Percentiles rank a stretch among this genome's conserved stretches.
Evolutionary conservation across 2,329 filamentous ascomycete species (phyloP).

Genomic region (Colletotrichum phormii): DNA sequence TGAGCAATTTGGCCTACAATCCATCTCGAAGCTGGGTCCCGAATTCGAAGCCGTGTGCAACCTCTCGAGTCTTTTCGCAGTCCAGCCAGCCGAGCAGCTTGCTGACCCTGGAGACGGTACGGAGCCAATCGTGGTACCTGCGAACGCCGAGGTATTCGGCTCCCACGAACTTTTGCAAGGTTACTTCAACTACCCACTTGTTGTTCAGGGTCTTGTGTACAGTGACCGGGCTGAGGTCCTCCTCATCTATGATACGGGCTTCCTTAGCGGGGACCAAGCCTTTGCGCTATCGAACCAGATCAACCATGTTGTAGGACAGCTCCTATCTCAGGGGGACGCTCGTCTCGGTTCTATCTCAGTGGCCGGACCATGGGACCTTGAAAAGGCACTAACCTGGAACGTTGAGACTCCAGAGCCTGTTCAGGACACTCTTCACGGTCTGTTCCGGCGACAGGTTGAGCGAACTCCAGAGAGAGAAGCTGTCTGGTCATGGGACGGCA

Average conservation of each 20-base stretch:
- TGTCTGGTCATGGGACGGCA: conserved; percentile 1
- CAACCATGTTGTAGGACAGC: conserved; percentile 31
- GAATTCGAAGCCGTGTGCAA: conserved; percentile 4
- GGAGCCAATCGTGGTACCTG: neutral
- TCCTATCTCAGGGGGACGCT: neutral
- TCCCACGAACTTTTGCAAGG: conserved; percentile 1
- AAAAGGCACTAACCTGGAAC: conserved; percentile 6
- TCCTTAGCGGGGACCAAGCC: conserved; percentile 21
- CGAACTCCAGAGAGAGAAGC: neutral
- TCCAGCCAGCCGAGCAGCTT: conserved; percentile 12
- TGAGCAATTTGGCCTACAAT: conserved; percentile 45
- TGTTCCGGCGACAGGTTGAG: conserved; percentile 6
- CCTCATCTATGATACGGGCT: conserved; percentile 29
- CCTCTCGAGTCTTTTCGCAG: conserved; percentile 8
- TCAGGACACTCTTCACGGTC: conserved; percentile 3
- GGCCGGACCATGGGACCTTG: conserved; percentile 10
- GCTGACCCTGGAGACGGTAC: neutral
- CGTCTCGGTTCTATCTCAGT: neutral
- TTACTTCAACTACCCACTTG: conserved; percentile 38
- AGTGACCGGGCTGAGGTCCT: conserved; percentile 21
- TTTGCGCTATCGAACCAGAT: conserved; percentile 34
- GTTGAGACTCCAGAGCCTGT: conserved; percentile 9
- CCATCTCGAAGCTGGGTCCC: conserved; percentile 39
- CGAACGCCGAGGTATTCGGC: neutral
- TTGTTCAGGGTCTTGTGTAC: conserved; percentile 20